Percentiles rank a stretch among this genome's conserved stretches.
These are phyloP conservation scores for Trichoderma gracile DNA, from an alignment of 2,329 filamentous ascomycete genomes.

Conservation along the genomic window DNA sequence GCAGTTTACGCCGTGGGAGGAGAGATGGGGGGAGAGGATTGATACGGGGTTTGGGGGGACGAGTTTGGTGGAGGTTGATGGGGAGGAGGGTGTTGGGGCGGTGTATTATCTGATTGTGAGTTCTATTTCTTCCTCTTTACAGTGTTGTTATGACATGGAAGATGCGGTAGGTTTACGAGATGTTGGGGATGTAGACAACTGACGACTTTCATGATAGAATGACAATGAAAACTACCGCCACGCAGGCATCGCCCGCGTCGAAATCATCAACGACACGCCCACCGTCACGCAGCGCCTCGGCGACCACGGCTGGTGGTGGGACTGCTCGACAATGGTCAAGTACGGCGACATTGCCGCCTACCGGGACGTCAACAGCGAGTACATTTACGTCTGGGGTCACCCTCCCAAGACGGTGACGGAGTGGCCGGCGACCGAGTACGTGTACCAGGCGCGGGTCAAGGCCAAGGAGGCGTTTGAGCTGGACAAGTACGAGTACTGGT, in stretches of 20 bases:
- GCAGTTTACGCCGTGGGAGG: slow-evolving; percentile 42
- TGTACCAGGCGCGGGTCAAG: slow-evolving; percentile 42
- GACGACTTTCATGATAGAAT: slow-evolving; percentile 30
- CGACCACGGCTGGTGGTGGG: slow-evolving; percentile 40
- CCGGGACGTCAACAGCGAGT: slow-evolving; percentile 41
- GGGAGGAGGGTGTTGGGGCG: slow-evolving; percentile 33
- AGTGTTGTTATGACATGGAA: too few species aligned
- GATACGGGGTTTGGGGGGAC: slow-evolving; percentile 43
- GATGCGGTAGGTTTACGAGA: too few species aligned
- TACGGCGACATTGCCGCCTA: slow-evolving; percentile 44
- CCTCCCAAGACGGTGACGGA: slow-evolving; percentile 37
- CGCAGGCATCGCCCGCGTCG: slow-evolving; percentile 41
- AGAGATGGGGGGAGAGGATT: slow-evolving; percentile 41
- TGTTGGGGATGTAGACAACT: background rate
- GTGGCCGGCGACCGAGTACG: slow-evolving; percentile 34
- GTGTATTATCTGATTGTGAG: slow-evolving; percentile 43
- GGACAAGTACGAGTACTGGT: slow-evolving; percentile 44
- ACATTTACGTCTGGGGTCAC: slow-evolving; percentile 43
- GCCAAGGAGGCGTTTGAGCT: slow-evolving; percentile 41
- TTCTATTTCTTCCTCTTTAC: too few species aligned
- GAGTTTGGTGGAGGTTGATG: slow-evolving; percentile 41
- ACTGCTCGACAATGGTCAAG: slow-evolving; percentile 34
- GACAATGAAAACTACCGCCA: slow-evolving; percentile 39
- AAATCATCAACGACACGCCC: slow-evolving; percentile 38
- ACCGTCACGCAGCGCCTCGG: slow-evolving; percentile 39